Percentiles rank a stretch among this genome's conserved stretches.
Evolutionary conservation across 306 rosid genomes (phyloP).

Genomic region (Castanea sativa): DNA sequence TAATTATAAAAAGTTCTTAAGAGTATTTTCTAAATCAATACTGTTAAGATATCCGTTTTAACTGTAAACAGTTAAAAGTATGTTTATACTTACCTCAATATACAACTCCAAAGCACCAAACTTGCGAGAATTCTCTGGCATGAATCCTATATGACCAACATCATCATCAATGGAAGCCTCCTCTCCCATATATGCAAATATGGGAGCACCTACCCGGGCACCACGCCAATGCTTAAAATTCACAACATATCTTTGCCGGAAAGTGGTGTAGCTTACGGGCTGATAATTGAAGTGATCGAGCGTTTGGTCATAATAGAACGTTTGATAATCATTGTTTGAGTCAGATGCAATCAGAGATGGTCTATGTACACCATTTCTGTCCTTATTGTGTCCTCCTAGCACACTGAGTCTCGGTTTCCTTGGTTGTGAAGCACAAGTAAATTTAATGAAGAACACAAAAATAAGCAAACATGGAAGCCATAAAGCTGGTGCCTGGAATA

Average conservation of each 20-base stretch:
- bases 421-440: too few relatives aligned
- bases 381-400: too few relatives aligned
- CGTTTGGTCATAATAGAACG: constrained; percentile 50
- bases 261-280: constrained; percentile 52
- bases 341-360: background rate
- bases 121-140: constrained; percentile 49
- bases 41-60: accelerated
- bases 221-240: constrained; percentile 71
- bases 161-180: constrained; percentile 43
- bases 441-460: too few relatives aligned
- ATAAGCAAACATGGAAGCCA: too few relatives aligned
- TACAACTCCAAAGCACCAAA: constrained; percentile 61
- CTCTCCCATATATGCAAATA: constrained; percentile 58
- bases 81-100: constrained; percentile 48
- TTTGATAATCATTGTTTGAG: constrained; percentile 21
- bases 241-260: constrained; percentile 56
- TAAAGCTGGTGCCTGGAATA: too few relatives aligned
- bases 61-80: too few relatives aligned
- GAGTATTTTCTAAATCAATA: too few relatives aligned
- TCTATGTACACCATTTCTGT: too few relatives aligned
- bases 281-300: constrained; percentile 75
- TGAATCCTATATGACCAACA: constrained; percentile 35
- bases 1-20: too few relatives aligned
- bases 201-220: constrained; percentile 48
- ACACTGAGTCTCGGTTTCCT: too few relatives aligned